Conservation (phyloP, 2,329 filamentous ascomycete species). For the Exophiala xenobiotica region DNA sequence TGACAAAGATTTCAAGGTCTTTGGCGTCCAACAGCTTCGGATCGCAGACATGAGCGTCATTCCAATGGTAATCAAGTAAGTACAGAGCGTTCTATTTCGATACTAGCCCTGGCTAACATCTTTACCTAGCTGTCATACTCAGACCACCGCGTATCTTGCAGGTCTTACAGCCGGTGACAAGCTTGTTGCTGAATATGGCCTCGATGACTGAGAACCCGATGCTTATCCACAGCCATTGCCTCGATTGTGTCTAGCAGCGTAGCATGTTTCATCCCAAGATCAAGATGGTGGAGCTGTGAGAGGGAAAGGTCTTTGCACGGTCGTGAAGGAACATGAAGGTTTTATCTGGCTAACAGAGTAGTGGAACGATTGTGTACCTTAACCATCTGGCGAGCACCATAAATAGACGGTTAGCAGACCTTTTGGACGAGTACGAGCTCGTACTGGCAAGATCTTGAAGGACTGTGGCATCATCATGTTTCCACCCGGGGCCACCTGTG, state of each 20-base stretch:
- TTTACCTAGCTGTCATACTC: constrained; percentile 48
- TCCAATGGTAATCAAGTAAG: constrained; percentile 38
- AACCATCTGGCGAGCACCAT: background rate
- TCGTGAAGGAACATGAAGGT: no score
- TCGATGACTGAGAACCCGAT: constrained; percentile 29
- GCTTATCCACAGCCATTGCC: background rate
- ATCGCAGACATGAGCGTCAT: constrained; percentile 47
- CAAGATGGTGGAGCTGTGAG: background rate
- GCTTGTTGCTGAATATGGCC: constrained; percentile 46
- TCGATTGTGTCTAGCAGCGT: background rate
- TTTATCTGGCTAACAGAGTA: no score
- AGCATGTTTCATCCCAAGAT: background rate
- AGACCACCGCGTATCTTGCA: constrained; percentile 55
- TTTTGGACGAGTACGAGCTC: no score
- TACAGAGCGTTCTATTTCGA: no score
- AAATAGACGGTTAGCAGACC: constrained; percentile 3
- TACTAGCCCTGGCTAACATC: no score
- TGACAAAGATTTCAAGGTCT: constrained; percentile 44
- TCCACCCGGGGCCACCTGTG: no score
- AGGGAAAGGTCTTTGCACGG: no score
- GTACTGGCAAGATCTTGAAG: no score
- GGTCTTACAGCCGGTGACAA: constrained; percentile 55
- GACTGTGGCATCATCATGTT: no score
- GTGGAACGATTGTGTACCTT: no score
- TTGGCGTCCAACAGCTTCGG: constrained; percentile 40